Percentiles rank a stretch among this genome's conserved stretches.
These are phyloP conservation scores for Lepidium sativum DNA, from an alignment of 345 rosid genomes.

Conservation along the genomic window DNA sequence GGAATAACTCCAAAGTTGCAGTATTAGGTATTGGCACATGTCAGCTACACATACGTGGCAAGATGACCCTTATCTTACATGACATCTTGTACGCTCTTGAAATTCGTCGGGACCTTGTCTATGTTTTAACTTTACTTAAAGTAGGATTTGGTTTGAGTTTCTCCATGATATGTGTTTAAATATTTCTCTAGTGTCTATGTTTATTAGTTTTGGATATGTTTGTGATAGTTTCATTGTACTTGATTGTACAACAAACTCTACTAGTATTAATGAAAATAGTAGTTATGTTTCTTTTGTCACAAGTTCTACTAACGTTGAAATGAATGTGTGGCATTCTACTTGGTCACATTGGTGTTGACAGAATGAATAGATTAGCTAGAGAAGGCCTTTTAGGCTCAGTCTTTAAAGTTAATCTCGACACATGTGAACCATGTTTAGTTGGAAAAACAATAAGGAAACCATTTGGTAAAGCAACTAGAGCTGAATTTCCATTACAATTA, in stretches of 20 bases:
- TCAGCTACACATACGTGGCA: neutral
- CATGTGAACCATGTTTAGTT: neutral
- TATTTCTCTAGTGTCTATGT: neutral
- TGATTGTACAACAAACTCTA: neutral
- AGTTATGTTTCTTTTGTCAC: neutral
- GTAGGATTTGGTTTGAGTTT: slow-evolving; percentile 1
- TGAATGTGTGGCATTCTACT: neutral
- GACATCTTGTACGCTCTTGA: neutral
- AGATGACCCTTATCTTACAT: neutral
- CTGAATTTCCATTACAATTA: neutral
- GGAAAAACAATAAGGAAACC: neutral
- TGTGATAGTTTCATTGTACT: neutral
- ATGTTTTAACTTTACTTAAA: neutral
- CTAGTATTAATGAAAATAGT: neutral
- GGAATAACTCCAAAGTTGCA: neutral
- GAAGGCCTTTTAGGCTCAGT: neutral
- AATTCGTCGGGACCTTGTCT: neutral
- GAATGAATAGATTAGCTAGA: neutral
- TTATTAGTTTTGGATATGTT: neutral
- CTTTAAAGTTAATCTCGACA: neutral
- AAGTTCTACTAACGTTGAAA: neutral
- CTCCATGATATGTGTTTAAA: neutral
- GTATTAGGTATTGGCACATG: neutral
- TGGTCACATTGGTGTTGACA: neutral
- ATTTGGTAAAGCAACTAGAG: neutral